Conservation (phyloP, 208 protist genomes). For the Trypanosomatidae sp. region DNA sequence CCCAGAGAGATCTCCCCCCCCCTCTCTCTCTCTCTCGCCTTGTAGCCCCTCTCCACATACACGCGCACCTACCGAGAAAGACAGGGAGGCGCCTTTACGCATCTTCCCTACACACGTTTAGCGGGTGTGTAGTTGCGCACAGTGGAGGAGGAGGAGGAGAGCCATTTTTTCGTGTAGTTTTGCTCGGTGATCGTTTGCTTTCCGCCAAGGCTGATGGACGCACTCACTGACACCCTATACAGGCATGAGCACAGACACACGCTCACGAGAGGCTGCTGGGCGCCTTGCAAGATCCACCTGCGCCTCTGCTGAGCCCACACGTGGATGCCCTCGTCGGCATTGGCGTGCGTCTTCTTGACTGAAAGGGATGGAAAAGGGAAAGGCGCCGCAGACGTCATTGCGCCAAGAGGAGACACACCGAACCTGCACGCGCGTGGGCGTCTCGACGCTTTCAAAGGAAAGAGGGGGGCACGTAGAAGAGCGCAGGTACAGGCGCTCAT, state of each 20-base stretch:
- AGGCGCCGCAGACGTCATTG: not conserved
- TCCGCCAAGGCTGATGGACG: not conserved
- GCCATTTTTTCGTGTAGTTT: constrained; percentile 1
- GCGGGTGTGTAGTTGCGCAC: not conserved
- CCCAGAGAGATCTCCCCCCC: not conserved
- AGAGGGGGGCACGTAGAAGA: not conserved
- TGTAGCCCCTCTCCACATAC: not conserved
- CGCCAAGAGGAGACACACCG: not conserved
- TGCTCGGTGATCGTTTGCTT: not conserved
- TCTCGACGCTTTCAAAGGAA: not conserved
- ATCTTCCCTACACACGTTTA: not conserved
- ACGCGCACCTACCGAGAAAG: not conserved
- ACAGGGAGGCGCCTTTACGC: not conserved
- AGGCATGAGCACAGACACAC: not conserved
- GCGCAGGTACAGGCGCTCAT: not conserved
- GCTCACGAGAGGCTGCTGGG: not conserved
- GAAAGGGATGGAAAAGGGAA: not conserved
- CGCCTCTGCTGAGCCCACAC: no score
- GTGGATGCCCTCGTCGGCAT: no score
- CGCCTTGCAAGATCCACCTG: not conserved
- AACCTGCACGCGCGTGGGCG: not conserved
- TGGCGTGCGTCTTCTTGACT: not conserved
- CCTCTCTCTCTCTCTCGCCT: not conserved
- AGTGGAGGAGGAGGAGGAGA: not conserved
- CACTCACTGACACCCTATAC: not conserved